A percentile compares a stretch with the other conserved stretches of the same genome.
These are phyloP conservation scores for Xylariaceae sp. DNA, from an alignment of 2,329 filamentous ascomycete species.

Conservation along the genomic window DNA sequence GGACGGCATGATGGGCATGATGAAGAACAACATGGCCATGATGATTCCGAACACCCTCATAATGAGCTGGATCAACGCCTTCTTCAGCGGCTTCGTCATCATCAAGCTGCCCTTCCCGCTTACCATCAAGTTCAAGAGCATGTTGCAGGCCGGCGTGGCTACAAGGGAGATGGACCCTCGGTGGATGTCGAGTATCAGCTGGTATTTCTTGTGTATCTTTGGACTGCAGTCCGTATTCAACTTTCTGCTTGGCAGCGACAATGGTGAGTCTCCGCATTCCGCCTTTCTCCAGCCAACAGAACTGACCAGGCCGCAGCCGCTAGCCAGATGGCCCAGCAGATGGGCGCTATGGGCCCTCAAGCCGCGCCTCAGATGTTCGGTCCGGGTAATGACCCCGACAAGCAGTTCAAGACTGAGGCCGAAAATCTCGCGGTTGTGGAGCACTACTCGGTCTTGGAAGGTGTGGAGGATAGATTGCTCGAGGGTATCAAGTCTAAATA, in stretches of 20 bases:
- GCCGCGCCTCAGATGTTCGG: slow-evolving; percentile 66
- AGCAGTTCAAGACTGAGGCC: slow-evolving; percentile 84
- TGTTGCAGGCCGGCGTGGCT: slow-evolving; percentile 94
- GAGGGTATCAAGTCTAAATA: slow-evolving; percentile 38
- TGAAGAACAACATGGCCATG: slow-evolving; percentile 99
- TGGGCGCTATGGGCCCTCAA: slow-evolving; percentile 66
- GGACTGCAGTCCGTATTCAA: slow-evolving; percentile 95
- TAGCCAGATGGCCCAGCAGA: slow-evolving; percentile 81
- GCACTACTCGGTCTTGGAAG: slow-evolving; percentile 85
- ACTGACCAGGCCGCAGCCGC: slow-evolving; percentile 54
- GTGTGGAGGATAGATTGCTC: slow-evolving; percentile 78
- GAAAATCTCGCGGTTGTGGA: slow-evolving; percentile 95
- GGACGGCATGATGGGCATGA: slow-evolving; percentile 99
- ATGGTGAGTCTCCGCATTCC: slow-evolving; percentile 53
- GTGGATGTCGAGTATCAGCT: slow-evolving; percentile 97
- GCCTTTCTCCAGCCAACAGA: slow-evolving; percentile 2
- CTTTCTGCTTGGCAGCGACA: slow-evolving; percentile 92
- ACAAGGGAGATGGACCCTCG: slow-evolving; percentile 93
- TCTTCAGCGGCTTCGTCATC: slow-evolving; percentile 97
- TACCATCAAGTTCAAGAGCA: slow-evolving; percentile 98
- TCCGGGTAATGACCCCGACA: slow-evolving; percentile 89
- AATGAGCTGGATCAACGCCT: slow-evolving; percentile 99
- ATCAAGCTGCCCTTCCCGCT: slow-evolving; percentile 97
- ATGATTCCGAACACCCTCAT: slow-evolving; percentile 98
- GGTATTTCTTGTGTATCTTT: slow-evolving; percentile 98